A percentile compares a stretch with the other conserved stretches of the same genome.
phyloP scores from a whole-genome alignment of 2,329 filamentous ascomycete genomes.

The Colletotrichum plurivorum region DNA sequence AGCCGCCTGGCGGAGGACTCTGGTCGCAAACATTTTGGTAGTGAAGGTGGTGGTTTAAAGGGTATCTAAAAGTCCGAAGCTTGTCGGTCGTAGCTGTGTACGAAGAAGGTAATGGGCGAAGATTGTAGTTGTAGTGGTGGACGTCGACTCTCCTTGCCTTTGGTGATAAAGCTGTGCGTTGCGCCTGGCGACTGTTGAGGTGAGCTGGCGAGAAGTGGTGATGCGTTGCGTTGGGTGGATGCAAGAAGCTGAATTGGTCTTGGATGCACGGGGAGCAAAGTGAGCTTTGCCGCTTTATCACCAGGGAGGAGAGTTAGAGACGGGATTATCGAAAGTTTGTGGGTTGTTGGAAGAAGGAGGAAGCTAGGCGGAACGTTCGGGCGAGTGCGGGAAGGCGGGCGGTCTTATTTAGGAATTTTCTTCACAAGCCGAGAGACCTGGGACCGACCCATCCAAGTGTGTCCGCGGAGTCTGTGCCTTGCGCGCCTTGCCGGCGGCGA shows the following conservation, averaged over 20 bases:
- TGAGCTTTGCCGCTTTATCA: conserved; percentile 32
- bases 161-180: conserved; percentile 31
- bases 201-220: neutral
- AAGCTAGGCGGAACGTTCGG: neutral
- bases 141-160: conserved; percentile 35
- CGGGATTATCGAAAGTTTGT: neutral
- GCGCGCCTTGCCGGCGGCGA: neutral
- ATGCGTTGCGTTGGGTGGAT: neutral
- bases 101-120: neutral
- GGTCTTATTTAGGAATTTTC: conserved; percentile 37
- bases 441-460: neutral
- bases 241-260: neutral
- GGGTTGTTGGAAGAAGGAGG: conserved; percentile 18
- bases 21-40: conserved; percentile 67
- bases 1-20: conserved; percentile 70
- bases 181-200: conserved; percentile 29
- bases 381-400: conserved; percentile 12
- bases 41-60: neutral
- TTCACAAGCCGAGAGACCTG: conserved; percentile 33
- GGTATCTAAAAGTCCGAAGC: conserved; percentile 1
- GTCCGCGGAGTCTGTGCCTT: conserved; percentile 1
- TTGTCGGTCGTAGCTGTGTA: conserved; percentile 9
- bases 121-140: neutral
- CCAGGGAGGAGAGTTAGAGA: conserved; percentile 36
- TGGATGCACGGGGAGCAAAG: conserved; percentile 2